Base-by-base conservation (phyloP, 169 alveolate species). In the Cardiosporidium cionae region DNA sequence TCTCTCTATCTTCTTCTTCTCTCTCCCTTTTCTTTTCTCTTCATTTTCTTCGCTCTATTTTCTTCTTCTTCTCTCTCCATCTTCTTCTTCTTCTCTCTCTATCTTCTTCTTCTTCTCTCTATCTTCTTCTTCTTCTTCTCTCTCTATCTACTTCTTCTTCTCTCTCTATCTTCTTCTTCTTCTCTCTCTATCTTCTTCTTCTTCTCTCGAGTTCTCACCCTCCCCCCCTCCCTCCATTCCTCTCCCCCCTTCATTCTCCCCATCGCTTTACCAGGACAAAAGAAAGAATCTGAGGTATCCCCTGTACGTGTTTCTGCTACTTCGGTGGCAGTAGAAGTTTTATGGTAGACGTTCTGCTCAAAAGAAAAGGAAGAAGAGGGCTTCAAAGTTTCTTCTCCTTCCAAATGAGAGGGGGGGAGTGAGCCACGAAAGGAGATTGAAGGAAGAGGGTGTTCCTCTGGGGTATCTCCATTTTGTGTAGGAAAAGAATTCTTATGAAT, bases 281-380 rank as follows among this genome's bases (percentile, higher is more conserved):
- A 32, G 5, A 25, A 28, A 33, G 33, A 31, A 22, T 5, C n/a
- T 9, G 44, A 54, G 36, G 0, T 9, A 22, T 28, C 16, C 74
- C 28, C 31, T 33, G 4, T n/a, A 23, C 22, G 52, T n/a, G 63
- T 32, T 0, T 34, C 64, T 65, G 53, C 72, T 22, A 52, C 78
- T 35, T 52, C 76, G 52, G 62, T 66, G 37, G 22, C 84, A 71
- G 66, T 82, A 69, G 23, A 52, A 70, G 16, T 25, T 66, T 29
- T 62, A 6, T 22, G 54, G 6, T 31, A 22, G 27, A 29, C 52
- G 4, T 31, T 25, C n/a, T 33, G n/a, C 27, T 37, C 70, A n/a
- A 52, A 37, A 25, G n/a, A n/a, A n/a, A n/a, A n/a, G n/a, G n/a
- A n/a, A n/a, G n/a, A n/a, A n/a, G n/a, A n/a, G n/a, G n/a, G n/a